These are phyloP conservation scores for Cymbopogon flexuosus DNA, from an alignment of 202 grass and related monocot species.

Conservation along the genomic window DNA sequence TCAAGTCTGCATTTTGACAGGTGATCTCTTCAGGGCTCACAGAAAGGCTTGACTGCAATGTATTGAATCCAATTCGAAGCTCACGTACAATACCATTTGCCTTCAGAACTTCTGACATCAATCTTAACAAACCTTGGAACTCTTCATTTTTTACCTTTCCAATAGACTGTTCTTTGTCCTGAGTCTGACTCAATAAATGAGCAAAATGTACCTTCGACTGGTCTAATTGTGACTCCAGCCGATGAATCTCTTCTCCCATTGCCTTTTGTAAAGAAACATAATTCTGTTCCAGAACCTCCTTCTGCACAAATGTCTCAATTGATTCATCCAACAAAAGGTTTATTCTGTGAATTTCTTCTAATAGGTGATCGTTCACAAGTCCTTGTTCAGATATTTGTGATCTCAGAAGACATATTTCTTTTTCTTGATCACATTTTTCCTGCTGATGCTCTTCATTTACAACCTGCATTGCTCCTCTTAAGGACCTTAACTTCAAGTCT, in stretches of 20 bases:
- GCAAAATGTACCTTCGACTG: slow-evolving; percentile 44
- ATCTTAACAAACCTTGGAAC: slow-evolving; percentile 42
- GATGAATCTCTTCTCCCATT: slow-evolving; percentile 41
- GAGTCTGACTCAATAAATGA: slow-evolving; percentile 36
- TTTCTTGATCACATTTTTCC: slow-evolving; percentile 71
- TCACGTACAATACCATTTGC: slow-evolving; percentile 57
- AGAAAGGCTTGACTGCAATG: slow-evolving; percentile 37
- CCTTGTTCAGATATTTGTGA: slow-evolving; percentile 44
- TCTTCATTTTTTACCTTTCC: slow-evolving; percentile 56
- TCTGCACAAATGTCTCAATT: slow-evolving; percentile 41
- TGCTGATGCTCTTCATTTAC: slow-evolving; percentile 73
- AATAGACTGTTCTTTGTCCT: slow-evolving; percentile 39
- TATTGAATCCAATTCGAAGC: slow-evolving; percentile 40
- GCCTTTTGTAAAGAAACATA: slow-evolving; percentile 44
- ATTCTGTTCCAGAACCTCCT: slow-evolving; percentile 55
- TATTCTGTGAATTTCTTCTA: slow-evolving; percentile 36
- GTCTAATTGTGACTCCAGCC: slow-evolving; percentile 41
- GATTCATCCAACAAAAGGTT: slow-evolving; percentile 55
- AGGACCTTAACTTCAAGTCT: slow-evolving; percentile 82
- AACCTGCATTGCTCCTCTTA: slow-evolving; percentile 80
- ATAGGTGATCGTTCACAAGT: slow-evolving; percentile 24
- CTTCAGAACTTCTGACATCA: slow-evolving; percentile 52
- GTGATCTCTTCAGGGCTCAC: slow-evolving; percentile 12
- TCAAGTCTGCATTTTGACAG: slow-evolving; percentile 46
- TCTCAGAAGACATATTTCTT: slow-evolving; percentile 50